Base-by-base conservation (phyloP, 2,329 filamentous ascomycete genomes). In the Colletotrichum graminicola region DNA sequence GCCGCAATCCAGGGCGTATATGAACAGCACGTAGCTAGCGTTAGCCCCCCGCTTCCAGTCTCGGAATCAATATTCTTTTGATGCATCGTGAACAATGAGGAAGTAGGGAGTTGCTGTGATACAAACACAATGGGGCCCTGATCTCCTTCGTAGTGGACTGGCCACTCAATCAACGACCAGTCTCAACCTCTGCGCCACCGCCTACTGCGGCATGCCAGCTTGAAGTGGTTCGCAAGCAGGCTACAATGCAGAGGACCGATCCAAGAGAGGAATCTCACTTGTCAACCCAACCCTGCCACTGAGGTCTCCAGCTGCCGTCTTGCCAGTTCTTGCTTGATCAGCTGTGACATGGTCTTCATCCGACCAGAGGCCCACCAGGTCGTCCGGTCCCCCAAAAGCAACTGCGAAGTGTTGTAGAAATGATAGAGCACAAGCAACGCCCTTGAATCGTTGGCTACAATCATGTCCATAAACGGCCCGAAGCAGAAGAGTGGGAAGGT, bases 401-500 rank as follows among this genome's bases (percentile, higher is more conserved):
- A 32, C 3, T 74, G 73, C 7, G 74, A 75, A 0, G 73, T 73
- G 1, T 73, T 75, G 60, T 79, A 80, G 21, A 78, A 72, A 43
- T 78, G 76, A 21, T 73, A 76, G 51, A 79, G 67, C 39, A 79
- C 34, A 6, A 79, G 72, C 34, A 80, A 66, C 1, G 76, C 76
- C 26, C 78, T 51, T 56, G 77, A 74, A 41, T 80, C 78, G 12
- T 76, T 75, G 5, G 55, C 63, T 18, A 66, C 49, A 5, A 77
- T 75, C 34, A 78, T 62, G 23, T 72, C 67, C 34, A 76, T 62
- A 47, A 79, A 73, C 16, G 74, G 73, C 11, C 76, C 76, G 54
- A 75, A 75, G 66, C 75, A 78, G 49, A 79, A 71, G 57, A 79
- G 76, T 11, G 77, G 75, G 56, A 79, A 78, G 14, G 75, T 75